phyloP scores from a whole-genome alignment of 352 stramenopile genomes.

The Globisporangium lucens region DNA sequence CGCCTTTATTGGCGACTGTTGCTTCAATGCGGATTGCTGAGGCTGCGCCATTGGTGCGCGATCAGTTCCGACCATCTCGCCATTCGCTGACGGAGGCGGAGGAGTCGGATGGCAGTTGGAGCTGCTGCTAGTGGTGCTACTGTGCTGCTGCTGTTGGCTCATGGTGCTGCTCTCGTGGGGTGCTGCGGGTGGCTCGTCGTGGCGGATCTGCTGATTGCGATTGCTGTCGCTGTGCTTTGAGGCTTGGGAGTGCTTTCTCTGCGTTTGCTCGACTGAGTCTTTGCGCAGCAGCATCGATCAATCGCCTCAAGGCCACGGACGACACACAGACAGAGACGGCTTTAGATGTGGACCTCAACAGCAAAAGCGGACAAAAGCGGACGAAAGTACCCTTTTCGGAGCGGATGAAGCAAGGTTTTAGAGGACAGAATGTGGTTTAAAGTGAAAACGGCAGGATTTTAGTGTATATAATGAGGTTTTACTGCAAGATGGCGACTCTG shows the following conservation, averaged over 20 bases:
- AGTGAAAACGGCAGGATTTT: neutral
- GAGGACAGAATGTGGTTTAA: neutral
- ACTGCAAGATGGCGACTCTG: neutral
- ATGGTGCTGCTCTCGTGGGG: neutral
- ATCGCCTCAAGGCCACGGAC: neutral
- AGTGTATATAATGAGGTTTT: neutral
- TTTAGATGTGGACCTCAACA: conserved; percentile 15
- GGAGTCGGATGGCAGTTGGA: neutral
- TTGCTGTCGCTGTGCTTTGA: neutral
- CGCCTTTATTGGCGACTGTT: neutral
- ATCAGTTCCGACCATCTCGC: neutral
- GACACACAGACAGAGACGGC: conserved; percentile 2
- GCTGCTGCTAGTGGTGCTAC: neutral
- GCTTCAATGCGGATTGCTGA: conserved; percentile 2
- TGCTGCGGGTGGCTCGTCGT: neutral
- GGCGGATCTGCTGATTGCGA: neutral
- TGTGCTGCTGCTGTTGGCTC: neutral
- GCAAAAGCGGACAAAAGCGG: neutral
- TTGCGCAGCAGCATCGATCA: conserved; percentile 3
- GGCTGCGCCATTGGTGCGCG: neutral
- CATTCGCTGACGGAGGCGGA: neutral
- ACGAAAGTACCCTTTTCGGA: neutral
- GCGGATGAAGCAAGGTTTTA: neutral
- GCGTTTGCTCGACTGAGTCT: conserved; percentile 15
- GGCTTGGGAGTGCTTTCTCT: conserved; percentile 1